These are phyloP conservation scores for Euphorbia neoarborescens DNA, from an alignment of 441 rosid genomes.

Conservation along the genomic window DNA sequence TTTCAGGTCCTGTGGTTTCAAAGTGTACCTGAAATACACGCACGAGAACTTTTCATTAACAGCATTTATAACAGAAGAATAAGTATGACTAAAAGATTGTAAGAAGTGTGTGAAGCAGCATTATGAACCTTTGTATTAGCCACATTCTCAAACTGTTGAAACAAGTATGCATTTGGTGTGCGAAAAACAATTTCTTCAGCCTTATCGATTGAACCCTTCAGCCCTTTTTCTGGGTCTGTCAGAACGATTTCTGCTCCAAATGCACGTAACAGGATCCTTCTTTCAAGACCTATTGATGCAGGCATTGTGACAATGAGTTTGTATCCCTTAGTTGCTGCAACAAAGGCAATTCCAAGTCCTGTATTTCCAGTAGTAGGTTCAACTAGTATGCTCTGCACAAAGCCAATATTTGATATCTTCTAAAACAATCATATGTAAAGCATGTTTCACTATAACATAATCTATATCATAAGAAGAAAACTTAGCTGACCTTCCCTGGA, in stretches of 20 bases:
- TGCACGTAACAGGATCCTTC: conserved; percentile 71
- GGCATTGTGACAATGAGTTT: conserved; percentile 81
- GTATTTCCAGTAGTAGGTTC: conserved; percentile 87
- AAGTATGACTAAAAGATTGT: conserved; percentile 4
- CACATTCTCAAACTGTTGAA: conserved; percentile 67
- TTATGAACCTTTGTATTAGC: conserved; percentile 55
- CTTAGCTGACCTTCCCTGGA: conserved; percentile 58
- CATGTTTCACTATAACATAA: neutral
- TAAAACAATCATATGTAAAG: neutral
- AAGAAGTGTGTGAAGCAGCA: conserved; percentile 10
- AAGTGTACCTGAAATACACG: conserved; percentile 59
- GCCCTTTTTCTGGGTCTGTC: conserved; percentile 72
- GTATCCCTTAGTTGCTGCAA: conserved; percentile 77
- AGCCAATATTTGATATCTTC: conserved; percentile 2
- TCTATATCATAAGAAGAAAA: conserved; percentile 7
- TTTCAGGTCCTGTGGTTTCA: conserved; percentile 90
- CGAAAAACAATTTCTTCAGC: conserved; percentile 66
- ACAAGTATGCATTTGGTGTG: conserved; percentile 60
- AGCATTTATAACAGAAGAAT: neutral
- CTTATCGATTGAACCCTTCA: conserved; percentile 76
- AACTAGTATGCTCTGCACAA: conserved; percentile 54
- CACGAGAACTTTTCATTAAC: conserved; percentile 10
- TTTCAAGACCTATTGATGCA: conserved; percentile 69
- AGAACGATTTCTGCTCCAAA: conserved; percentile 79
- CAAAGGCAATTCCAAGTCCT: conserved; percentile 79